Evolutionary conservation across 352 stramenopile species (phyloP).

Genomic region (Pythium aphanidermatum): DNA sequence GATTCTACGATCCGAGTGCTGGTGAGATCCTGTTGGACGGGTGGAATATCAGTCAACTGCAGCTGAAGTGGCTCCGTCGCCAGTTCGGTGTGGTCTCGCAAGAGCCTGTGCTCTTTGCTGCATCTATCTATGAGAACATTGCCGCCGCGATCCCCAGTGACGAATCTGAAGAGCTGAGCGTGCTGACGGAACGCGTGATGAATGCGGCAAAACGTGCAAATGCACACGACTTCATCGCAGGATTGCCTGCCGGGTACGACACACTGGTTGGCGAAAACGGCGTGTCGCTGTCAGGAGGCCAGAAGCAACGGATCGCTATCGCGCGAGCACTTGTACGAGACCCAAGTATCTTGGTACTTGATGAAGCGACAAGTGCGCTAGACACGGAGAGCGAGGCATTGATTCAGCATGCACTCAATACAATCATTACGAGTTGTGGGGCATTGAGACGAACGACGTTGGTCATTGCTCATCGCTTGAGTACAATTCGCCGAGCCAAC

Average conservation of each 20-base stretch:
- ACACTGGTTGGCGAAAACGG: constrained; percentile 60
- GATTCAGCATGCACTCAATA: constrained; percentile 55
- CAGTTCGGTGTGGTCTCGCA: constrained; percentile 56
- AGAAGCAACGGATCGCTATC: constrained; percentile 38
- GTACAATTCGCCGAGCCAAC: constrained; percentile 29
- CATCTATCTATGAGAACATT: constrained; percentile 84
- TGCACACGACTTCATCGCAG: constrained; percentile 14
- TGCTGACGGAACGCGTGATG: background rate
- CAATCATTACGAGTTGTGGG: constrained; percentile 22
- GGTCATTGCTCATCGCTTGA: constrained; percentile 33
- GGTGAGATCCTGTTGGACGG: constrained; percentile 72
- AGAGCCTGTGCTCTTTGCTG: constrained; percentile 75
- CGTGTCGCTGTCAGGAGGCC: constrained; percentile 52
- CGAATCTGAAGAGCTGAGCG: background rate
- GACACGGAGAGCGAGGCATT: constrained; percentile 63
- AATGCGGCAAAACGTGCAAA: constrained; percentile 1
- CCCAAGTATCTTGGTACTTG: constrained; percentile 41
- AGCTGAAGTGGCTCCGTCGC: constrained; percentile 47
- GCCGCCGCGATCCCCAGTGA: constrained; percentile 21
- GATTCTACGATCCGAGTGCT: constrained; percentile 76
- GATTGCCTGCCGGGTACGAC: constrained; percentile 27
- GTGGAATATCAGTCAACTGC: constrained; percentile 40
- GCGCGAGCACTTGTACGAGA: constrained; percentile 59
- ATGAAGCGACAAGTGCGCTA: constrained; percentile 76
- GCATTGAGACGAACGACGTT: constrained; percentile 29